Conservation (phyloP, 2,329 filamentous ascomycete species). For the Phoma sp. region DNA sequence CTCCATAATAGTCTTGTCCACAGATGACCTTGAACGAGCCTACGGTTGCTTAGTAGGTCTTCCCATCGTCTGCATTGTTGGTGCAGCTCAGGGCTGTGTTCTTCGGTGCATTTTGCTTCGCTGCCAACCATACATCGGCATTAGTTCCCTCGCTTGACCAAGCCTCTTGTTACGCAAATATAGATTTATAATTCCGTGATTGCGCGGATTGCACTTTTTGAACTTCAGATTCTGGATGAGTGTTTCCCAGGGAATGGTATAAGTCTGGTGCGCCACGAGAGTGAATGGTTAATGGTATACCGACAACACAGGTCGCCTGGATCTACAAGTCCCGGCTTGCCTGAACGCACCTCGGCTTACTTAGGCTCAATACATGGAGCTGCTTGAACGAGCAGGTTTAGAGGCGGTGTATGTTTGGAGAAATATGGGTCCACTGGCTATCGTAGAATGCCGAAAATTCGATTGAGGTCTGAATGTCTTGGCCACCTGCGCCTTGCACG, state of each 20-base stretch:
- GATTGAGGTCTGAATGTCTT: too few relatives aligned
- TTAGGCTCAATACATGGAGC: too few relatives aligned
- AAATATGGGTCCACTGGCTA: too few relatives aligned
- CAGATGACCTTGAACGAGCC: background rate
- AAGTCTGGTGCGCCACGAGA: conserved; percentile 12
- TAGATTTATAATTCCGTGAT: conserved; percentile 1
- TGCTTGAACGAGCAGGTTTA: too few relatives aligned
- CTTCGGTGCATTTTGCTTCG: background rate
- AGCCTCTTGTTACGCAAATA: background rate
- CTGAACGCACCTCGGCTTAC: too few relatives aligned
- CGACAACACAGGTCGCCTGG: too few relatives aligned
- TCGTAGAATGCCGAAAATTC: too few relatives aligned
- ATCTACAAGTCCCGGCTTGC: too few relatives aligned
- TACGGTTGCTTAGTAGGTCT: background rate
- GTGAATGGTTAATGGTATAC: too few relatives aligned
- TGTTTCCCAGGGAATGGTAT: conserved; percentile 1
- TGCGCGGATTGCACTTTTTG: background rate
- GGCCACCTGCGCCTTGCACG: too few relatives aligned
- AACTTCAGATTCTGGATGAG: conserved; percentile 1
- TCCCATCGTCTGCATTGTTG: background rate
- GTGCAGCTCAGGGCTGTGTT: background rate
- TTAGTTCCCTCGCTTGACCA: too few relatives aligned
- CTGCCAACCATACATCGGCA: background rate
- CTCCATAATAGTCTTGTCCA: background rate
- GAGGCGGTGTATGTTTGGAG: too few relatives aligned